These are phyloP conservation scores for Zanthoxylum bungeanum DNA, from an alignment of 345 rosid species.

Conservation along the genomic window DNA sequence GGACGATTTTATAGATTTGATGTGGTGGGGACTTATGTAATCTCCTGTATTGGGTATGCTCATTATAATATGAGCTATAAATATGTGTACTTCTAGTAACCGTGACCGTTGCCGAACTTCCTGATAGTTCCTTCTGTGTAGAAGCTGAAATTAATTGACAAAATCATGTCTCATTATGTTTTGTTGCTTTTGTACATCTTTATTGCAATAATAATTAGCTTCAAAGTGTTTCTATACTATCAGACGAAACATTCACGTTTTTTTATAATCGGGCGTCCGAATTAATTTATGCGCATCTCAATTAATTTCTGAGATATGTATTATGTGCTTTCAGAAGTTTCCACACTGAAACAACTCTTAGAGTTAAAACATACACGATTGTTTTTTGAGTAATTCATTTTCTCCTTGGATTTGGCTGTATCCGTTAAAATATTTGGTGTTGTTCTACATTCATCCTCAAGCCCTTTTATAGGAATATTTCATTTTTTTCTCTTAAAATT, in stretches of 20 bases:
- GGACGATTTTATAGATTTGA: no score
- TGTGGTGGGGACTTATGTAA: no score
- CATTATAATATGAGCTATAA: not conserved
- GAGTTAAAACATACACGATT: not conserved
- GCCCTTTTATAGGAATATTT: no score
- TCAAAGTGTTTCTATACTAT: not conserved
- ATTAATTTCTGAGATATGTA: no score
- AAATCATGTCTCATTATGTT: not conserved
- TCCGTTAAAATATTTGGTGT: not conserved
- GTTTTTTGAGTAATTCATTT: not conserved
- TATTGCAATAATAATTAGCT: not conserved
- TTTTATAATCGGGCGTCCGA: no score
- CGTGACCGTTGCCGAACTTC: not conserved
- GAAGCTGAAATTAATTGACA: not conserved
- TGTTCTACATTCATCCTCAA: not conserved
- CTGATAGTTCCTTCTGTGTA: not conserved
- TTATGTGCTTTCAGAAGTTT: no score
- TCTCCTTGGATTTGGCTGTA: not conserved
- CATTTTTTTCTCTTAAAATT: no score
- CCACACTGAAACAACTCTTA: no score
- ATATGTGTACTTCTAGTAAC: not conserved
- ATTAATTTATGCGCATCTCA: no score
- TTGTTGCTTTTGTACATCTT: not conserved
- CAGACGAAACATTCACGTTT: no score
- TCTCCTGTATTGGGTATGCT: not conserved